Percentiles rank a stretch among this genome's conserved stretches.
Conservation (phyloP, 306 rosid species). For the Crataegus laevigata region DNA sequence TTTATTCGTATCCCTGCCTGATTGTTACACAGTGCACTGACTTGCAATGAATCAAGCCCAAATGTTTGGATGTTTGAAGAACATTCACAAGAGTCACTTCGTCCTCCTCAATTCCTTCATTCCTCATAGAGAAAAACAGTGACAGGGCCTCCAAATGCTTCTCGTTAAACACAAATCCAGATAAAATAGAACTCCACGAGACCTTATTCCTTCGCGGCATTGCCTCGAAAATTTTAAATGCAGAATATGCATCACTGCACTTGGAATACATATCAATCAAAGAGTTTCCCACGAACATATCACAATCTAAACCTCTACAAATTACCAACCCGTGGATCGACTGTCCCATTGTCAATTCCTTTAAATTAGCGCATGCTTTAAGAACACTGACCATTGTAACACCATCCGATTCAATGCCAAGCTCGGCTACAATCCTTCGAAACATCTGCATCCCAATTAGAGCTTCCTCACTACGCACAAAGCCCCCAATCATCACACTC, state of each 20-base stretch:
- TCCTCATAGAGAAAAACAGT: slow-evolving; percentile 23
- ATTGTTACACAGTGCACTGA: slow-evolving; percentile 26
- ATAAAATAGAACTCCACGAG: slow-evolving; percentile 36
- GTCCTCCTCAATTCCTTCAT: slow-evolving; percentile 26
- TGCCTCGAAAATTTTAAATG: slow-evolving; percentile 22
- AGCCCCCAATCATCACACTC: slow-evolving; percentile 42
- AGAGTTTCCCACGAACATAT: slow-evolving; percentile 38
- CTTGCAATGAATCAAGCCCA: slow-evolving; percentile 19
- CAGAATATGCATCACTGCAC: slow-evolving; percentile 23
- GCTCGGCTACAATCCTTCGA: slow-evolving; percentile 23
- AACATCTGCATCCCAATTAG: slow-evolving; percentile 25
- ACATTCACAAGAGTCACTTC: slow-evolving; percentile 38
- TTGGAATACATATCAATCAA: slow-evolving; percentile 45
- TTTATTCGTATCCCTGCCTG: slow-evolving; percentile 24
- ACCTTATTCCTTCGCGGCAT: slow-evolving; percentile 30
- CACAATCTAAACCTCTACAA: slow-evolving; percentile 33
- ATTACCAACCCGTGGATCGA: slow-evolving; percentile 35
- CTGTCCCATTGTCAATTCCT: slow-evolving; percentile 18
- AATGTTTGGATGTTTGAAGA: slow-evolving; percentile 36
- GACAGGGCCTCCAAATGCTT: slow-evolving; percentile 27
- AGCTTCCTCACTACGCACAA: slow-evolving; percentile 24
- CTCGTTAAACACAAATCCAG: slow-evolving; percentile 31
- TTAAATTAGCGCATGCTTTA: slow-evolving; percentile 33
- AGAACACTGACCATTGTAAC: slow-evolving; percentile 33
- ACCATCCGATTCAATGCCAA: slow-evolving; percentile 30